Conservation (phyloP, 768 basidiomycete species). For the Auricularia sp. region DNA sequence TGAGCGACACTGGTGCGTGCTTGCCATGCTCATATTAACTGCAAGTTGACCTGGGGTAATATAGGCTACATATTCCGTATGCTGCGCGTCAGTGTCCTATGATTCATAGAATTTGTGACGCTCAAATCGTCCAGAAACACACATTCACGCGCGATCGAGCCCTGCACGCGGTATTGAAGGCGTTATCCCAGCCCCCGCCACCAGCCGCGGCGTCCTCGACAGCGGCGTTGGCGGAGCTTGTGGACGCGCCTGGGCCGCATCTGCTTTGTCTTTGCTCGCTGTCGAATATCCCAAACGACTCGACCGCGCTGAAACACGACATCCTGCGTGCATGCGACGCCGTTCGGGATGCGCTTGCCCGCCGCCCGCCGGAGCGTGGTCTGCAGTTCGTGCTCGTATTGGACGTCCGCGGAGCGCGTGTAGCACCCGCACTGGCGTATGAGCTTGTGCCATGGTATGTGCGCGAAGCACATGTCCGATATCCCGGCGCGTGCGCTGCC, state of each 20-base stretch:
- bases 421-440: conserved; percentile 26
- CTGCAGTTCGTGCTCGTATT: conserved; percentile 61
- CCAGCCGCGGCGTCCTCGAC: not conserved
- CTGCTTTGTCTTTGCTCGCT: not conserved
- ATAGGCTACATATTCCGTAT: not conserved
- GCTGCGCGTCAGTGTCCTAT: not conserved
- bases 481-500: conserved; percentile 71
- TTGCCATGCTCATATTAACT: not conserved
- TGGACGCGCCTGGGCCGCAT: not conserved
- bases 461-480: conserved; percentile 57
- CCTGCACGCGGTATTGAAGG: conserved; percentile 46
- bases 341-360: conserved; percentile 47
- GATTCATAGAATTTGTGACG: not conserved
- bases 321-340: conserved; percentile 33
- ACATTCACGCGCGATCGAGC: conserved; percentile 55
- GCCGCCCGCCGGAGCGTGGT: conserved; percentile 51
- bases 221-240: not conserved
- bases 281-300: conserved; percentile 28
- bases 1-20: not conserved
- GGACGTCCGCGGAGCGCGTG: conserved; percentile 48
- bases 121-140: conserved; percentile 39
- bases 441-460: conserved; percentile 57
- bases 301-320: conserved; percentile 19
- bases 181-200: conserved; percentile 42
- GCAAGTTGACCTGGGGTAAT: not conserved